Base-by-base conservation (phyloP, 495 filamentous ascomycete species). In the Arthonia radiata region DNA sequence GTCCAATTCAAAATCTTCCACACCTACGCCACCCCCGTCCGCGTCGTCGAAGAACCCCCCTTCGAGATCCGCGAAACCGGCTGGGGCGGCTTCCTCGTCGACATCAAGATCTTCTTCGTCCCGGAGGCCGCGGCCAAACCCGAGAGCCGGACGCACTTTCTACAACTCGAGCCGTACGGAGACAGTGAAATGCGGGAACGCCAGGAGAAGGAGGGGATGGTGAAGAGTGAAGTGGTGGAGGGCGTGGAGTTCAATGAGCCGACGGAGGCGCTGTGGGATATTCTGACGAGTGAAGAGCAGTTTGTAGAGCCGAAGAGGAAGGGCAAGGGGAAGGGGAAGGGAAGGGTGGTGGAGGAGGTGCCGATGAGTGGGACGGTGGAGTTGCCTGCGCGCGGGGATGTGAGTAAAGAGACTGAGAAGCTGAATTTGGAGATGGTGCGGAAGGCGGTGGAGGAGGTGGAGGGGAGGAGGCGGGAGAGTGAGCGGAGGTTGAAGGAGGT, bases 1-100 rank as follows among this genome's bases (percentile, higher is more conserved):
- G 86, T 93, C 3, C 78, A 89, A 45, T 94, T 97, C 59, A 93
- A 93, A 44, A 64, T 97, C 3, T 80, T 91, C 57, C 81, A 93
- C 40, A 86, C 81, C 4, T 93, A 91, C 46, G 64, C 75, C 18
- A 82, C 92, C 43, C 69, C 71, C 34, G 56, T 82, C 2, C 74
- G 86, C 19, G 29, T 71, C 24, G 46, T 80, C 53, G 57, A 77
- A 46, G 58, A 64, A 24, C 67, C 67, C 15, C 72, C 83, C 15
- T 94, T 91, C 46, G 63, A 75, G 44, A 73, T 94, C 24, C 59
- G 59, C 27, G 86, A 93, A 49, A 91, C 82, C 0, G 86, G 86
- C 19, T 97, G 83, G 79, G 86, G 86, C 37, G 86, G 92, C 54
- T 97, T 97, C 54, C 75, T 86, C 41, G 82, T 94, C 35, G 71